Percentiles rank a stretch among this genome's conserved stretches.
Conservation (phyloP, 1,139 yeast genomes). For the Pichia sp. region DNA sequence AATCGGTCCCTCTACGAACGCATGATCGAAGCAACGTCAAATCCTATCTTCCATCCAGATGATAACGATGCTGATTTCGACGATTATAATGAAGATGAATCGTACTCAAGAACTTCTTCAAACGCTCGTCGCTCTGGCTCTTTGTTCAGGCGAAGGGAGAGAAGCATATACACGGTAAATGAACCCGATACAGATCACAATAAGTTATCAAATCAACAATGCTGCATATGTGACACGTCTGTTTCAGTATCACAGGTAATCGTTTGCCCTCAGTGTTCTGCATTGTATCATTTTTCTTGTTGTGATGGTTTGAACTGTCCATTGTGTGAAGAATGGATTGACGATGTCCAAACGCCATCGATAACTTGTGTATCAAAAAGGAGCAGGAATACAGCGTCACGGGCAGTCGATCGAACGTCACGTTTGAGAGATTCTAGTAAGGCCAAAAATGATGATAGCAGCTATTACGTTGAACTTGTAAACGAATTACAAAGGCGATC, state of each 20-base stretch:
- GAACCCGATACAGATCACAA: background rate
- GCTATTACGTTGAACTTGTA: constrained; percentile 26
- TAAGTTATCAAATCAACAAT: constrained; percentile 11
- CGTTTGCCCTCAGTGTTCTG: constrained; percentile 21
- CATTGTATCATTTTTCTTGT: constrained; percentile 20
- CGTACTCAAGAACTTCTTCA: background rate
- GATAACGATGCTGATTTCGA: background rate
- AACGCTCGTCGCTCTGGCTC: background rate
- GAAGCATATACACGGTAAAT: background rate
- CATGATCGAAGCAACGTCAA: constrained; percentile 1
- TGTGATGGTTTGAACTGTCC: constrained; percentile 20
- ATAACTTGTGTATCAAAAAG: constrained; percentile 16
- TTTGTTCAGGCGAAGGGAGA: background rate
- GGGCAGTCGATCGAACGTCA: background rate
- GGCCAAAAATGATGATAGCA: constrained; percentile 18
- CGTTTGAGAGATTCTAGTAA: background rate
- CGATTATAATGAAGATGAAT: background rate
- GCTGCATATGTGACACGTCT: constrained; percentile 21
- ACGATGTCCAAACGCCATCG: constrained; percentile 1
- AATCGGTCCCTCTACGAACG: constrained; percentile 5
- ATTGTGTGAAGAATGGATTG: constrained; percentile 19
- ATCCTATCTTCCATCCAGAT: background rate
- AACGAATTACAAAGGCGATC: constrained; percentile 18
- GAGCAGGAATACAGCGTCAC: background rate
- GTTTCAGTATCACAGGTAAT: constrained; percentile 12